Evolutionary conservation across 345 rosid species (phyloP).

Genomic region (Linum trigynum): DNA sequence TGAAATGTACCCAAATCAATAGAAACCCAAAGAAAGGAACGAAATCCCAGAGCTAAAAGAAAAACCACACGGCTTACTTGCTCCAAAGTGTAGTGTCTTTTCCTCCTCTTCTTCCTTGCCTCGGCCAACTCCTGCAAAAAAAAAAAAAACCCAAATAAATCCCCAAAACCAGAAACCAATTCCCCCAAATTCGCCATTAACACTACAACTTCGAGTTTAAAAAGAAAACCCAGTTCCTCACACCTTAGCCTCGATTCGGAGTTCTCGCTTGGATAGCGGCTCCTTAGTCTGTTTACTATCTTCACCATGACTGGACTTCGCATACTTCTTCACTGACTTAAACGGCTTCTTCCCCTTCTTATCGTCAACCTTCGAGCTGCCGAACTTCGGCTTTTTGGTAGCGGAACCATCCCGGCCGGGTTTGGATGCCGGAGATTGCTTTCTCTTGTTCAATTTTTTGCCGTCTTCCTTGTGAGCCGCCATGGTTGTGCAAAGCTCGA

Average conservation of each 20-base stretch:
- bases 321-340: conserved; percentile 9
- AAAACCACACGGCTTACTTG: conserved; percentile 34
- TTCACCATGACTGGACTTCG: not conserved
- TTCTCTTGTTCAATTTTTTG: conserved; percentile 33
- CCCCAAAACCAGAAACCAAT: not conserved
- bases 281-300: conserved; percentile 10
- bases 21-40: not conserved
- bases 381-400: conserved; percentile 36
- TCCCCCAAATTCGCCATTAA: not conserved
- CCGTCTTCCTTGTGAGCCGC: conserved; percentile 35
- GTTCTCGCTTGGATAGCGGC: conserved; percentile 34
- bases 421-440: conserved; percentile 22
- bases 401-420: conserved; percentile 3
- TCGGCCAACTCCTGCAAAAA: conserved; percentile 52
- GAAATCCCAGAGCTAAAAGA: not conserved
- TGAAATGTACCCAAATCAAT: not conserved
- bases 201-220: not conserved
- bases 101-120: conserved; percentile 85
- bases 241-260: conserved; percentile 48
- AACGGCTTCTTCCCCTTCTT: conserved; percentile 19
- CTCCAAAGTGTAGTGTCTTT: conserved; percentile 70
- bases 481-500: conserved; percentile 24
- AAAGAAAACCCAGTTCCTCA: not conserved
- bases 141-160: not conserved
- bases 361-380: conserved; percentile 14